Base-by-base conservation (phyloP, 2,329 filamentous ascomycete genomes). In the Xylariomycetidae sp. region DNA sequence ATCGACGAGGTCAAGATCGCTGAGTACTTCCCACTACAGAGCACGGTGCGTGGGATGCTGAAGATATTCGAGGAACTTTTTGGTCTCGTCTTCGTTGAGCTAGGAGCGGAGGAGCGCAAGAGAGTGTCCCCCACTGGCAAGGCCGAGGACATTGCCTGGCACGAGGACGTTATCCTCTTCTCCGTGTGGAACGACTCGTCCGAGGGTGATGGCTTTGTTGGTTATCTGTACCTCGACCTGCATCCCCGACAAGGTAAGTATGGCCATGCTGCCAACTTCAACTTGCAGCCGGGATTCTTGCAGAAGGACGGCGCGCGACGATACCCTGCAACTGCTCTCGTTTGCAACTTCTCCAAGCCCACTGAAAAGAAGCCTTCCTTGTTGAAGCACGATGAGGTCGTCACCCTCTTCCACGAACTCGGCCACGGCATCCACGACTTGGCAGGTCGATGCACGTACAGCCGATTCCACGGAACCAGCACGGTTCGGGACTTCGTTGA, bases 321-420 rank as follows among this genome's bases (percentile, higher is more conserved):
- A 36, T 89, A 88, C 56, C 84, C 85, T 5, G 81, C 81, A 1
- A 90, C 85, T 0, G 82, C 85, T 2, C 67, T 90, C 9, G 84
- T 90, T 9, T 90, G 85, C 72, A 90, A 90, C 63, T 90, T 90
- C 58, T 84, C 79, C 54, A 89, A 89, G 61, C 82, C 85, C 2
- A 84, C 82, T 1, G 65, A 76, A 8, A 82, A 74, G 53, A 88
- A 87, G 59, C 85, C 85, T 4, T 84, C 78, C 15, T 69, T 90
- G 4, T 72, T 92, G 25, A 88, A 89, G 68, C 85, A 90, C 52
- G 79, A 85, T 34, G 84, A 90, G 58, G 82, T 89, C 2, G 79
- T 87, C 9, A 89, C 85, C 0, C 71, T 90, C 8, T 90, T 92
- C 72, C 83, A 92, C 52, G 80, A 85, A 55, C 66, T 84, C 1